phyloP scores from a whole-genome alignment of 2,329 filamentous ascomycete genomes.

The Epichloe brachyelytri region DNA sequence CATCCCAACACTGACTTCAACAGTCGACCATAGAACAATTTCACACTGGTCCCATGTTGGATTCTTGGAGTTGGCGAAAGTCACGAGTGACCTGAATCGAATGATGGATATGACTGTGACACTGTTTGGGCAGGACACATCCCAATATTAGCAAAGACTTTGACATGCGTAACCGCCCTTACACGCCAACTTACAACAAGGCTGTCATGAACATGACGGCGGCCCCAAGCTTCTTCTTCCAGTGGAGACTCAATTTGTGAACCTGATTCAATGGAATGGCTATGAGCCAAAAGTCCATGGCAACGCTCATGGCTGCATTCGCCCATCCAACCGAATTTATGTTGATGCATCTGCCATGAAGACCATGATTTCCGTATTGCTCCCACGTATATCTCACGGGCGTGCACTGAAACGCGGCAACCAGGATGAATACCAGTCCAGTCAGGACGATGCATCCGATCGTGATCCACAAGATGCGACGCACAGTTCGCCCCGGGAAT shows the following conservation, averaged over 20 bases:
- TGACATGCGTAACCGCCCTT: no score
- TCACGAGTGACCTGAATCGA: constrained; percentile 9
- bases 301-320: constrained; percentile 32
- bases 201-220: constrained; percentile 24
- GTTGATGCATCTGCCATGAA: constrained; percentile 28
- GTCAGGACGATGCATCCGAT: constrained; percentile 21
- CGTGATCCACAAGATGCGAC: constrained; percentile 21
- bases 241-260: constrained; percentile 20
- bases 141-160: no score
- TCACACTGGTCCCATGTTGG: constrained; percentile 10
- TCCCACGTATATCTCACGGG: constrained; percentile 35
- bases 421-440: constrained; percentile 23
- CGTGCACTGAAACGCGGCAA: constrained; percentile 30
- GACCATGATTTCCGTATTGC: constrained; percentile 28
- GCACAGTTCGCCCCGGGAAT: constrained; percentile 25
- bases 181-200: constrained; percentile 5
- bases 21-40: constrained; percentile 10
- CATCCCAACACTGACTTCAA: constrained; percentile 6
- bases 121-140: not conserved
- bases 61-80: constrained; percentile 10
- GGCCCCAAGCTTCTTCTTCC: constrained; percentile 27
- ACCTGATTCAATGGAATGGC: constrained; percentile 28
- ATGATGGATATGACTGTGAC: constrained; percentile 11
- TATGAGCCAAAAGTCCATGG: constrained; percentile 32
- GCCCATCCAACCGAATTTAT: constrained; percentile 31